Evolutionary conservation across 2,329 filamentous ascomycete genomes (phyloP), one percentile per base, ranked within the genome.

Genomic region (Myriangium duriaei): DNA sequence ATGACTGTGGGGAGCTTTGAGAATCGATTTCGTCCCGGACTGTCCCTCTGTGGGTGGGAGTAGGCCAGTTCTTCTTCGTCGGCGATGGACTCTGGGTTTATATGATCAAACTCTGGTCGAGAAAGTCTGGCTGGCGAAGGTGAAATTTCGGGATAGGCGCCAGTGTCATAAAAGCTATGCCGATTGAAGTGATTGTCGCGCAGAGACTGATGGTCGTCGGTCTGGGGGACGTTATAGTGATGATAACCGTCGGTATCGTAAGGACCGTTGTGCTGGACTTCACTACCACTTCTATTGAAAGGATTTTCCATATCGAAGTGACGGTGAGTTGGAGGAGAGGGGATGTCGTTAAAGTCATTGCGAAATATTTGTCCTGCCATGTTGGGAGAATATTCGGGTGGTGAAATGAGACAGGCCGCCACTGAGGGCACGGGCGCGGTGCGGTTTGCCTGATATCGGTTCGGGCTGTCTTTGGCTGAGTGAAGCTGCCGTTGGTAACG

Each of bases 21-120:
- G 51, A 18, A 30, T 29, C 14, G 41, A 32, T 15, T 26, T 41
- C 21, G 37, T 9, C 39, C 34, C 55, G 79, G 71, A 24, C 79
- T 76, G 46, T 66, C 70, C 42, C 71, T 68, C 55, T 67, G 63
- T 49, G 56, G 59, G 35, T 31, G 51, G 43, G 34, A 28, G 42
- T 29, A 37, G 34, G 32, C 39, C 41, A 34, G 42, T 44, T 24
- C 42, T 43, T 16, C 39, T 36, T 32, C 42, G 42, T 33, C 38
- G 26, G 36, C 36, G 11, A 39, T 39, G 4, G 36, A 32, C 17
- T 39, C 19, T 15, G 36, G 36, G 21, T 39, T 30, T 3, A 39
- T 39, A 11, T 29, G 28, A 26, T 39, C 36, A 17, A 39, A 39
- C 18, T 39, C 36, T n/a, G 29, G 36, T 33, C 36, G 36, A 10